phyloP scores from a whole-genome alignment of 768 basidiomycete genomes.

The Russula foetens region DNA sequence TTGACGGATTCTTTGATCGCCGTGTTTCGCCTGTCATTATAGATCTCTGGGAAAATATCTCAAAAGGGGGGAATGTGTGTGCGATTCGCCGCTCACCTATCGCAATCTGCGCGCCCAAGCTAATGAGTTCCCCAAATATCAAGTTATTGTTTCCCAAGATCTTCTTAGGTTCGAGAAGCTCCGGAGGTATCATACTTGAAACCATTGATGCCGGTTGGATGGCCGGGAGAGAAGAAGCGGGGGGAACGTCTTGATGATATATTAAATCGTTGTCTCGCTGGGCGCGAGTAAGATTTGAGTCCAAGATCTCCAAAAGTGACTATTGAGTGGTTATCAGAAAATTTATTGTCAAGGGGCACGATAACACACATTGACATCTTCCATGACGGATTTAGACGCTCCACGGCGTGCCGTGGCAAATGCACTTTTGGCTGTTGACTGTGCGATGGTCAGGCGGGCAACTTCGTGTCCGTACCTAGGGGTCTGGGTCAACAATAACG shows the following conservation, averaged over 20 bases:
- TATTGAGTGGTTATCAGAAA: constrained; percentile 26
- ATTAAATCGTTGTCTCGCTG: constrained; percentile 92
- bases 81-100: constrained; percentile 49
- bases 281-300: constrained; percentile 59
- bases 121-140: constrained; percentile 67
- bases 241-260: constrained; percentile 83
- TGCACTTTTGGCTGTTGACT: constrained; percentile 57
- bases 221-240: constrained; percentile 53
- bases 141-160: constrained; percentile 45
- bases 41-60: constrained; percentile 51
- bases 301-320: constrained; percentile 69
- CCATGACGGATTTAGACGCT: constrained; percentile 53
- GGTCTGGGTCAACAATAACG: constrained; percentile 11
- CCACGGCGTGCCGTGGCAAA: constrained; percentile 57
- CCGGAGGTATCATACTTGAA: constrained; percentile 46
- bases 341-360: not conserved
- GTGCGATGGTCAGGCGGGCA: constrained; percentile 65
- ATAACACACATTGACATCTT: constrained; percentile 66
- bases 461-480: constrained; percentile 83
- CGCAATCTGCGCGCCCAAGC: constrained; percentile 85
- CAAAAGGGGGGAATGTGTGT: not conserved
- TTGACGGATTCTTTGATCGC: constrained; percentile 62
- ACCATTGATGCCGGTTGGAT: constrained; percentile 64
- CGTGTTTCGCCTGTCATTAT: constrained; percentile 70
- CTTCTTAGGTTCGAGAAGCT: constrained; percentile 49